phyloP scores from a whole-genome alignment of 1,284 basidiomycete species.

The Anthracocystis walkeri region DNA sequence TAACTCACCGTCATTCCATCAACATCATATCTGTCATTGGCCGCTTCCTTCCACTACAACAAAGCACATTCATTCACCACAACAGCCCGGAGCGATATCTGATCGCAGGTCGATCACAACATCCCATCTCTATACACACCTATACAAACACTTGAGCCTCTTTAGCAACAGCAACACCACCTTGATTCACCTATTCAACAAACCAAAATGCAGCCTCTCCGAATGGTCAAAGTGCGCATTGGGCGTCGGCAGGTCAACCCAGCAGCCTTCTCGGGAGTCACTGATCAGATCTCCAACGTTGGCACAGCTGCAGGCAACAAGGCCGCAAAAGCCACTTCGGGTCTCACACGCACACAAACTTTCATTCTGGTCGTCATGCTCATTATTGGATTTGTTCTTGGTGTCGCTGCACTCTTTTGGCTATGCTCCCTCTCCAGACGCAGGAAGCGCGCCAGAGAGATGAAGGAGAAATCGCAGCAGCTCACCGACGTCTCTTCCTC shows the following conservation, averaged over 20 bases:
- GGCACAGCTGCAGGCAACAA: slow-evolving; percentile 24
- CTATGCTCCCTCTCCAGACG: slow-evolving; percentile 37
- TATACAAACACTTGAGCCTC: neutral
- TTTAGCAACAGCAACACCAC: neutral
- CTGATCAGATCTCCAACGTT: slow-evolving; percentile 42
- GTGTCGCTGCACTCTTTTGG: slow-evolving; percentile 35
- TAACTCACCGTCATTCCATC: neutral
- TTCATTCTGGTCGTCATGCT: slow-evolving; percentile 23
- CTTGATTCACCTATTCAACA: neutral
- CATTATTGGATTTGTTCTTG: slow-evolving; percentile 22
- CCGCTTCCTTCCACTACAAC: neutral
- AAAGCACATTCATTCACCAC: slow-evolving; percentile 2
- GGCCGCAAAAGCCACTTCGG: slow-evolving; percentile 27
- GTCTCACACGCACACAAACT: slow-evolving; percentile 20
- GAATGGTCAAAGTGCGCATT: slow-evolving; percentile 6
- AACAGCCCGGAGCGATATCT: neutral
- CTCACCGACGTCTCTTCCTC: slow-evolving; percentile 8
- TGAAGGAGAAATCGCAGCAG: slow-evolving; percentile 19
- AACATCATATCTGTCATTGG: neutral
- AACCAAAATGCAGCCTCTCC: slow-evolving; percentile 9
- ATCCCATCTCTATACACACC: neutral
- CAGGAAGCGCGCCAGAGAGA: slow-evolving; percentile 32
- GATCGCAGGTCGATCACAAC: slow-evolving; percentile 26
- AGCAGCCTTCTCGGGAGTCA: slow-evolving; percentile 42
- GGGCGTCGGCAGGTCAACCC: slow-evolving; percentile 38